Evolutionary conservation across 176 grass and related monocot genomes (phyloP).

Genomic region (Alloteropsis semialata): DNA sequence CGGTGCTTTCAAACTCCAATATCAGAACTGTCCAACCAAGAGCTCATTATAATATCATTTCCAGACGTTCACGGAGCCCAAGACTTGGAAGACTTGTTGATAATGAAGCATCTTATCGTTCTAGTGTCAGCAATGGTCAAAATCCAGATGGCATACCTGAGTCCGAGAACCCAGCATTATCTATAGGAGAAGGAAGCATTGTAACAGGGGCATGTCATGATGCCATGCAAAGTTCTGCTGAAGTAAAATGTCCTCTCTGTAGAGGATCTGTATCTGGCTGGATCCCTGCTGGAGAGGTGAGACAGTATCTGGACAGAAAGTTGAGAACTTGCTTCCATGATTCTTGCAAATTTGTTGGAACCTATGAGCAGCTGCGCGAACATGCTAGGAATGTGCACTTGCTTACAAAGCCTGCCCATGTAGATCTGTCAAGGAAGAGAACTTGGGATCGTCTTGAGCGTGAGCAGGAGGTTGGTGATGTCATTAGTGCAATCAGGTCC

Average conservation of each 20-base stretch:
- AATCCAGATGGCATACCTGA: not conserved
- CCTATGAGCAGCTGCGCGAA: constrained; percentile 72
- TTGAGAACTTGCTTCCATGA: constrained; percentile 69
- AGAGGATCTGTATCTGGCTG: constrained; percentile 75
- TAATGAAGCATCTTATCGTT: constrained; percentile 16
- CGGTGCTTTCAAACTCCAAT: constrained; percentile 49
- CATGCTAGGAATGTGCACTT: constrained; percentile 76
- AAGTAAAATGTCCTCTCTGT: constrained; percentile 85
- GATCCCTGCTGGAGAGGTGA: constrained; percentile 77
- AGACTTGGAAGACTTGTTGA: constrained; percentile 33
- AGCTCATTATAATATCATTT: constrained; percentile 46
- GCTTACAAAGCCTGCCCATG: constrained; percentile 52
- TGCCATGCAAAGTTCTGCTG: constrained; percentile 32
- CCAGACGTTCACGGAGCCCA: constrained; percentile 48
- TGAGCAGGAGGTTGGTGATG: constrained; percentile 84
- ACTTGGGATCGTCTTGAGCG: constrained; percentile 78
- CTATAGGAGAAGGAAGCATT: constrained; percentile 34
- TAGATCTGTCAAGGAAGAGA: constrained; percentile 70
- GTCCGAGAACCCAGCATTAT: constrained; percentile 22
- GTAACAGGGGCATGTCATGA: constrained; percentile 43
- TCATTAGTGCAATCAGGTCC: constrained; percentile 89
- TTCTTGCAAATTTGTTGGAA: constrained; percentile 74
- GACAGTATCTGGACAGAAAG: constrained; percentile 75
- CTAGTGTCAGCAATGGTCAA: not conserved
- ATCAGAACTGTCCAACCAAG: constrained; percentile 46